Evolutionary conservation across 208 protist species (phyloP).

Genomic region (Leishmania aethiopica): DNA sequence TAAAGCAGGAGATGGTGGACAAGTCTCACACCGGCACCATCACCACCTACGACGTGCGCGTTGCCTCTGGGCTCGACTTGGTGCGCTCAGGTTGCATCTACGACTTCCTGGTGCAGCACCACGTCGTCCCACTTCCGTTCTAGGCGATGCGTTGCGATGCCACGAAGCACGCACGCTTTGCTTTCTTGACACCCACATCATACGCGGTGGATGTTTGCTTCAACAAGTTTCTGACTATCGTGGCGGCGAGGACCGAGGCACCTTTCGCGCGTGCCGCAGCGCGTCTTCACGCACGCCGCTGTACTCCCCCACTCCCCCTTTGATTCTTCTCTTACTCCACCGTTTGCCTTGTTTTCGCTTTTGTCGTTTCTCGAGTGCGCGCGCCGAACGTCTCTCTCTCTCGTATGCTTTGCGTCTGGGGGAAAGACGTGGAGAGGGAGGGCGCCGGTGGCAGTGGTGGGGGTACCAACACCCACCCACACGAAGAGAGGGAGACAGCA

Average conservation of each 20-base stretch:
- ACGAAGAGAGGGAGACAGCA: background rate
- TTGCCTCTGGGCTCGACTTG: conserved; percentile 78
- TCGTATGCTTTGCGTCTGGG: background rate
- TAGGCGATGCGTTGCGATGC: conserved; percentile 7
- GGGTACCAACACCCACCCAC: background rate
- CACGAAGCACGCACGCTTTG: no score
- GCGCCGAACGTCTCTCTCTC: background rate
- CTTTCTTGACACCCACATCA: background rate
- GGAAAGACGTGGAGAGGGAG: background rate
- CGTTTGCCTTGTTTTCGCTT: background rate
- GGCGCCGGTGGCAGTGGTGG: background rate
- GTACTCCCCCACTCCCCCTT: background rate
- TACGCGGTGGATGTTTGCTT: background rate
- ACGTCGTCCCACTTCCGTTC: conserved; percentile 52
- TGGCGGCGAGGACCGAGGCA: background rate
- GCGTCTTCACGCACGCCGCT: background rate
- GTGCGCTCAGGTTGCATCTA: conserved; percentile 75
- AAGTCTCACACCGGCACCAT: conserved; percentile 68
- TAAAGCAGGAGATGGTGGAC: conserved; percentile 85
- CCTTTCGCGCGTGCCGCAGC: background rate
- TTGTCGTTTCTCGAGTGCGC: background rate
- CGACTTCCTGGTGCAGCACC: conserved; percentile 73
- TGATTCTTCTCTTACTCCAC: background rate
- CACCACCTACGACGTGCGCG: conserved; percentile 87
- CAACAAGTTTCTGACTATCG: background rate